These are phyloP conservation scores for Glonium stellatum DNA, from an alignment of 495 filamentous ascomycete genomes.

Conservation along the genomic window DNA sequence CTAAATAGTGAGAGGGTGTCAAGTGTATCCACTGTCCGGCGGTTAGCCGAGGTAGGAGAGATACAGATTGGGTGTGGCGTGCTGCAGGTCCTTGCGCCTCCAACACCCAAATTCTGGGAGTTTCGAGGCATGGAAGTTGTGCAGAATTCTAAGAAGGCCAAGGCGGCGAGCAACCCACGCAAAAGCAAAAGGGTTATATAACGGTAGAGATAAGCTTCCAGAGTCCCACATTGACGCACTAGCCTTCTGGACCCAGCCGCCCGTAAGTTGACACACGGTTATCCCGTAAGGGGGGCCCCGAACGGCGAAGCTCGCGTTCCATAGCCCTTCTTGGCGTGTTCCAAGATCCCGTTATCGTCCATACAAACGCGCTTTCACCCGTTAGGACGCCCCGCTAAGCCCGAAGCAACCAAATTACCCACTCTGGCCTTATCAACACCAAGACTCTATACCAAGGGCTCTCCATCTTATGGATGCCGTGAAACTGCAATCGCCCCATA, in stretches of 20 bases:
- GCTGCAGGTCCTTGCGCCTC: not conserved
- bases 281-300: not conserved
- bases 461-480: not conserved
- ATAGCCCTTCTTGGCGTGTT: not conserved
- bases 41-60: not conserved
- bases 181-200: not conserved
- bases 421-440: constrained; percentile 1
- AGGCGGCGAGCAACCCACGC: not conserved
- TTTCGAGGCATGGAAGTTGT: not conserved
- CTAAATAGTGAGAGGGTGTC: not conserved
- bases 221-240: not conserved
- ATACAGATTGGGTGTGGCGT: constrained; percentile 1
- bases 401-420: not conserved
- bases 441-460: not conserved
- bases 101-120: not conserved
- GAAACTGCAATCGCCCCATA: not conserved
- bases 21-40: not conserved
- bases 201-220: constrained; percentile 2
- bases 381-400: not conserved
- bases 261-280: too few relatives aligned
- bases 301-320: not conserved
- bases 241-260: too few relatives aligned
- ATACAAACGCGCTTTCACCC: too few relatives aligned
- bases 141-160: not conserved
- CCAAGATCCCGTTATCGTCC: not conserved